Conservation (phyloP, 2,329 filamentous ascomycete genomes). For the Aspergillus texensis region DNA sequence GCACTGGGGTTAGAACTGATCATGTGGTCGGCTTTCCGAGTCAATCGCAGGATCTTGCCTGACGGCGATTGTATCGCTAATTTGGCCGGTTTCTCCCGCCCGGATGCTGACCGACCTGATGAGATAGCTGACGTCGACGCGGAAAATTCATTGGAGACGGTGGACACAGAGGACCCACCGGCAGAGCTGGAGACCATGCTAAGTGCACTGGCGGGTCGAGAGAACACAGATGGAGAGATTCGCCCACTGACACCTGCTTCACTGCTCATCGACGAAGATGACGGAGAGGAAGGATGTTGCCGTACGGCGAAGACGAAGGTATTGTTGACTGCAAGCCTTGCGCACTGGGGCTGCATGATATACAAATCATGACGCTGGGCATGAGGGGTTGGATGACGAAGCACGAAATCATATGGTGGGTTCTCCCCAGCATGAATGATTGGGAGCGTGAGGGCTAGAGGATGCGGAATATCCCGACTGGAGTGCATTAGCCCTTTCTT, state of each 20-base stretch:
- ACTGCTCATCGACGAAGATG: constrained; percentile 40
- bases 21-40: constrained; percentile 51
- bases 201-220: constrained; percentile 60
- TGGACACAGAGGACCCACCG: constrained; percentile 55
- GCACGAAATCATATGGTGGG: constrained; percentile 89
- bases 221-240: constrained; percentile 54
- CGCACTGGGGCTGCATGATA: constrained; percentile 92
- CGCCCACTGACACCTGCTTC: constrained; percentile 44
- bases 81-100: constrained; percentile 80
- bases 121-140: constrained; percentile 59
- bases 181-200: constrained; percentile 62
- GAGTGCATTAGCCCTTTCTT: constrained; percentile 96
- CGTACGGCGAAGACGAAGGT: constrained; percentile 97
- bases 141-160: constrained; percentile 44
- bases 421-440: constrained; percentile 90
- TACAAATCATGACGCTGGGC: constrained; percentile 98
- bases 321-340: constrained; percentile 85
- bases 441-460: constrained; percentile 85
- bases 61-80: constrained; percentile 91
- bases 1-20: constrained; percentile 33
- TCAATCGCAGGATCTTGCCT: constrained; percentile 83
- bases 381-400: constrained; percentile 91
- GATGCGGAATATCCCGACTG: constrained; percentile 93
- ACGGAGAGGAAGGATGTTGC: constrained; percentile 76
- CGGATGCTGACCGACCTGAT: constrained; percentile 35